Conservation (phyloP, 73 alveolate species). For the Symbiodinium natans region DNA sequence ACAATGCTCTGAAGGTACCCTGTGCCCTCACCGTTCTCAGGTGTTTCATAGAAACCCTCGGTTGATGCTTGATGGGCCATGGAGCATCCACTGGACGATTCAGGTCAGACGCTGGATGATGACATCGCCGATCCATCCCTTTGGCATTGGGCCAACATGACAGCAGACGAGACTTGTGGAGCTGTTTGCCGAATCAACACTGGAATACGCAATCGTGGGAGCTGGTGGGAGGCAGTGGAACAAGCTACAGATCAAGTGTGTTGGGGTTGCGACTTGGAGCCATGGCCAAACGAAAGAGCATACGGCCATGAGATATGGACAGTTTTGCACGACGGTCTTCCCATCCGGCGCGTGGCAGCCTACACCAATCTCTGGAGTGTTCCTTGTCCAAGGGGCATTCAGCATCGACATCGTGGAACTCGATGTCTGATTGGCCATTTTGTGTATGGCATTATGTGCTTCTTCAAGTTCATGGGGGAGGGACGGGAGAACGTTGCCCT, state of each 20-base stretch:
- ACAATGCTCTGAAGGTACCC: too few relatives aligned
- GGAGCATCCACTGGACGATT: neutral
- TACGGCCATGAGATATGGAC: slow-evolving; percentile 63
- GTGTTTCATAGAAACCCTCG: neutral
- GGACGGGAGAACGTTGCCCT: slow-evolving; percentile 52
- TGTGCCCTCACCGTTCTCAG: neutral
- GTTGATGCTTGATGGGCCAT: neutral
- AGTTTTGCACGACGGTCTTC: slow-evolving; percentile 7
- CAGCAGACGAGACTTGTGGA: slow-evolving; percentile 32
- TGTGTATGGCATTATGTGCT: slow-evolving; percentile 67
- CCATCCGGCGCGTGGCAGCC: slow-evolving; percentile 61
- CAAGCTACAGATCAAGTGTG: slow-evolving; percentile 68
- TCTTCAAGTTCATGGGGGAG: slow-evolving; percentile 90
- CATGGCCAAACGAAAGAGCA: slow-evolving; percentile 73
- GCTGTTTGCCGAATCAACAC: slow-evolving; percentile 21
- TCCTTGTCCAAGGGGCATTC: slow-evolving; percentile 58
- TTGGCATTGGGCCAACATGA: slow-evolving; percentile 60
- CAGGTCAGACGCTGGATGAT: neutral
- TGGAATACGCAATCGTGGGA: slow-evolving; percentile 50
- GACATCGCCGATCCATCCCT: slow-evolving; percentile 1
- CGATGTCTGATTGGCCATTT: slow-evolving; percentile 84
- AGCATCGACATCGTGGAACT: slow-evolving; percentile 68
- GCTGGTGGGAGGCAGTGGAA: slow-evolving; percentile 86
- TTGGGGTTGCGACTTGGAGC: slow-evolving; percentile 82
- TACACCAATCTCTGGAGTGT: slow-evolving; percentile 51